Evolutionary conservation across 1,139 yeast genomes (phyloP).

Genomic region (Suhomyces ambrosiae): DNA sequence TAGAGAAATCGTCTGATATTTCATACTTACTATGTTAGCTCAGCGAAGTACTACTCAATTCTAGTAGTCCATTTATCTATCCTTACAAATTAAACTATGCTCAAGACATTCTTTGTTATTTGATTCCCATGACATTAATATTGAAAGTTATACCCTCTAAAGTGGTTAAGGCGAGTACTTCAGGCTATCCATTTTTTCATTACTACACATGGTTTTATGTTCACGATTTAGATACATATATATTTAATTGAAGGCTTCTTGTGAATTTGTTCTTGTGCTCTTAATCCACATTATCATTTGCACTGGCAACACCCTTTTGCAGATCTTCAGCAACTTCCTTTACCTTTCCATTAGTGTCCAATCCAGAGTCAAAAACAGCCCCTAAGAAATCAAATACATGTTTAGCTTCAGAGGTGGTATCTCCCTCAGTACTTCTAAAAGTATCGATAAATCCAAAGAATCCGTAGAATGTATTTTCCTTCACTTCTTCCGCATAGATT

Average conservation of each 20-base stretch:
- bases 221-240: not conserved
- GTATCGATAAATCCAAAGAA: slow-evolving; percentile 88
- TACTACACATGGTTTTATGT: not conserved
- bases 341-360: slow-evolving; percentile 10
- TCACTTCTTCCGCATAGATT: slow-evolving; percentile 84
- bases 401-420: slow-evolving; percentile 30
- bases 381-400: slow-evolving; percentile 78
- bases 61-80: too few relatives aligned
- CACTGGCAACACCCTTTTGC: slow-evolving; percentile 7
- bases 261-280: too few relatives aligned
- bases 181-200: too few relatives aligned
- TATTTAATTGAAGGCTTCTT: too few relatives aligned
- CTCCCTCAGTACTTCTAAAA: slow-evolving; percentile 33
- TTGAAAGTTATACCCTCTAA: too few relatives aligned
- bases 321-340: slow-evolving; percentile 6
- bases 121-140: too few relatives aligned
- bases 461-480: slow-evolving; percentile 85
- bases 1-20: too few relatives aligned
- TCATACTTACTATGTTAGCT: too few relatives aligned
- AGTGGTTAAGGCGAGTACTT: too few relatives aligned
- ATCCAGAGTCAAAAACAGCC: slow-evolving; percentile 45
- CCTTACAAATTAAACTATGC: too few relatives aligned
- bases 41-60: too few relatives aligned
- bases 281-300: slow-evolving; percentile 14
- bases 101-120: too few relatives aligned